Conservation (phyloP, 1,284 basidiomycete genomes). For the Melampsora abietis-canadensis region DNA sequence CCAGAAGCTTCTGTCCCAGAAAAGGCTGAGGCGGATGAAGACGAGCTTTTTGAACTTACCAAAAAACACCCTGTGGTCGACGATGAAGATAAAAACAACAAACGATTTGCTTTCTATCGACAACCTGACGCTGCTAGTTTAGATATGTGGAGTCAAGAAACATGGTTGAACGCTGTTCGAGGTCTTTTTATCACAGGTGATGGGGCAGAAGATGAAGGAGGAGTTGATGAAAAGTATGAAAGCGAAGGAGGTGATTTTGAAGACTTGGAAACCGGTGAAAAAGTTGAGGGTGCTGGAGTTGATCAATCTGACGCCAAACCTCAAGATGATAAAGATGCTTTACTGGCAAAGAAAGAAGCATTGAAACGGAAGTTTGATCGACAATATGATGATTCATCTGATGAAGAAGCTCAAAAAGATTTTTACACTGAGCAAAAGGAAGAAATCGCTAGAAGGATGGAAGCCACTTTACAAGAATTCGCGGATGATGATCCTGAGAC, state of each 20-base stretch:
- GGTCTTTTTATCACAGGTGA: slow-evolving; percentile 84
- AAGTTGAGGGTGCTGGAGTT: slow-evolving; percentile 56
- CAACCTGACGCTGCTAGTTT: slow-evolving; percentile 59
- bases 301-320: slow-evolving; percentile 53
- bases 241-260: slow-evolving; percentile 58
- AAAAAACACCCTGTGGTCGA: slow-evolving; percentile 46
- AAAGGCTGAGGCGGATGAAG: slow-evolving; percentile 45
- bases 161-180: slow-evolving; percentile 78
- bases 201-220: slow-evolving; percentile 51
- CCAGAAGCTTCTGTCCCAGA: slow-evolving; percentile 44
- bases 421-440: slow-evolving; percentile 91
- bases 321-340: slow-evolving; percentile 46
- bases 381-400: slow-evolving; percentile 86
- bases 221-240: slow-evolving; percentile 55
- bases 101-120: slow-evolving; percentile 70
- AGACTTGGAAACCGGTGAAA: slow-evolving; percentile 58
- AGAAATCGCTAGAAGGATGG: slow-evolving; percentile 78
- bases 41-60: slow-evolving; percentile 49
- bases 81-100: slow-evolving; percentile 57
- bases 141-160: slow-evolving; percentile 77
- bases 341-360: slow-evolving; percentile 82
- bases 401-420: slow-evolving; percentile 64
- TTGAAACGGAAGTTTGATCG: slow-evolving; percentile 94
- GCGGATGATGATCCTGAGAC: slow-evolving; percentile 72
- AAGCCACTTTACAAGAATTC: slow-evolving; percentile 83